Conservation (phyloP, 2,329 filamentous ascomycete species). For the Phoma sp. region DNA sequence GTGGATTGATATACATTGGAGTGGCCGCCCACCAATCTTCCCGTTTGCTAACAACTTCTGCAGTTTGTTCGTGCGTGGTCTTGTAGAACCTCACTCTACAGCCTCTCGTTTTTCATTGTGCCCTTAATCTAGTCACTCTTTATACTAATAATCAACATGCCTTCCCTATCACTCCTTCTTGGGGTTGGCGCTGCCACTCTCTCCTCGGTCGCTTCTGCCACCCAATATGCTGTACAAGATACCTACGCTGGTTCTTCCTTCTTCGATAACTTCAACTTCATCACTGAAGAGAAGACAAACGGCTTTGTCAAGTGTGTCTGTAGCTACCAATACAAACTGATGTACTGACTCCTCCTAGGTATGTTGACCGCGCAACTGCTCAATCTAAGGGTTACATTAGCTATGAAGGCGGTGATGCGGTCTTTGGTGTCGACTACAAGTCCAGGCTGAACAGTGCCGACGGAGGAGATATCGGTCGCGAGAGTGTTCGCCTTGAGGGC, state of each 20-base stretch:
- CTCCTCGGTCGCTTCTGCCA: conserved; percentile 30
- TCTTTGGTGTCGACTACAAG: conserved; percentile 55
- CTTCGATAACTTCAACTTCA: conserved; percentile 40
- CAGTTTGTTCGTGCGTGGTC: conserved; percentile 30
- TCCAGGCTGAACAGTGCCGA: conserved; percentile 25
- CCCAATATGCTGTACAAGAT: conserved; percentile 27
- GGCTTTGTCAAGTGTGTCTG: conserved; percentile 37
- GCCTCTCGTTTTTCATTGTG: conserved; percentile 30
- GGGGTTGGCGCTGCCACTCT: conserved; percentile 32
- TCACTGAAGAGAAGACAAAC: conserved; percentile 30
- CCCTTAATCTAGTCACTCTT: conserved; percentile 29
- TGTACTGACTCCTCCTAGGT: conserved; percentile 1
- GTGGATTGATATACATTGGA: conserved; percentile 19
- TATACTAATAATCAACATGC: conserved; percentile 34
- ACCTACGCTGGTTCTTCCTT: conserved; percentile 28
- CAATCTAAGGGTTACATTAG: conserved; percentile 11
- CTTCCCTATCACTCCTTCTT: conserved; percentile 38
- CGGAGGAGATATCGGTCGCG: conserved; percentile 31
- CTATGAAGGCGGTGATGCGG: conserved; percentile 26
- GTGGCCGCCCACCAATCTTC: neutral
- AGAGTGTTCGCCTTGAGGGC: conserved; percentile 40
- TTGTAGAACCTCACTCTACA: conserved; percentile 34
- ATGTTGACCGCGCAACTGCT: conserved; percentile 10
- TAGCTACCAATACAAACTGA: conserved; percentile 2
- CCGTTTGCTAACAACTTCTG: conserved; percentile 27